Conservation (phyloP, 192 early-diverging fungal genomes). For the Pilaira anomala region DNA sequence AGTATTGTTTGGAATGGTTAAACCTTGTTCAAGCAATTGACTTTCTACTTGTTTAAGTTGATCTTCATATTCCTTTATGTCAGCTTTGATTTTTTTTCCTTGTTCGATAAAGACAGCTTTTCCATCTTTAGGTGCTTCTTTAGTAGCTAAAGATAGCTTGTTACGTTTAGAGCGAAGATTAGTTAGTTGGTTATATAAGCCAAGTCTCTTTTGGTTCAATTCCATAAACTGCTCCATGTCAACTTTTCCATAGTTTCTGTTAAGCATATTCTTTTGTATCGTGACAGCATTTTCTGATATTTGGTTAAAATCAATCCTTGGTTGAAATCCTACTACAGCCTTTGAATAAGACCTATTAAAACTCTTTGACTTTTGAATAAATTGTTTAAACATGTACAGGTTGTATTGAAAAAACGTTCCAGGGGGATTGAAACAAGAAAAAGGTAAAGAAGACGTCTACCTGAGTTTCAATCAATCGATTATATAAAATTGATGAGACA, state of each 20-base stretch:
- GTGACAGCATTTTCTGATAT: not conserved
- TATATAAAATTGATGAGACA: no score
- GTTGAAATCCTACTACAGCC: constrained; percentile 3
- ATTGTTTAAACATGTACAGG: not conserved
- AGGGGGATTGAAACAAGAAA: no score
- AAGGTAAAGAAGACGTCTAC: no score
- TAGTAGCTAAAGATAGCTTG: constrained; percentile 9
- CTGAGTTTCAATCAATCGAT: no score
- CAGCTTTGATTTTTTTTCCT: constrained; percentile 55
- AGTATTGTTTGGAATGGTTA: constrained; percentile 52
- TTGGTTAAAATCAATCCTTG: constrained; percentile 4
- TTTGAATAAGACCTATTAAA: not conserved
- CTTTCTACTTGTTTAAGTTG: constrained; percentile 49
- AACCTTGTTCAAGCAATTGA: constrained; percentile 53
- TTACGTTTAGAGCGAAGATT: constrained; percentile 20
- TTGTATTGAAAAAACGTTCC: constrained; percentile 13
- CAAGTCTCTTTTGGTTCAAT: constrained; percentile 8
- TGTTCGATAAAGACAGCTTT: constrained; percentile 16
- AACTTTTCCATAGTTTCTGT: constrained; percentile 14
- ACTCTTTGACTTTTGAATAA: not conserved
- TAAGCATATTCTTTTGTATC: constrained; percentile 17
- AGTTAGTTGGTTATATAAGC: constrained; percentile 15
- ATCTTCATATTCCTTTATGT: constrained; percentile 51
- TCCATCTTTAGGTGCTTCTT: not conserved
- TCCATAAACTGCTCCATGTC: constrained; percentile 9